These are phyloP conservation scores for Macrotyloma uniflorum DNA, from an alignment of 306 rosid genomes.

Conservation along the genomic window DNA sequence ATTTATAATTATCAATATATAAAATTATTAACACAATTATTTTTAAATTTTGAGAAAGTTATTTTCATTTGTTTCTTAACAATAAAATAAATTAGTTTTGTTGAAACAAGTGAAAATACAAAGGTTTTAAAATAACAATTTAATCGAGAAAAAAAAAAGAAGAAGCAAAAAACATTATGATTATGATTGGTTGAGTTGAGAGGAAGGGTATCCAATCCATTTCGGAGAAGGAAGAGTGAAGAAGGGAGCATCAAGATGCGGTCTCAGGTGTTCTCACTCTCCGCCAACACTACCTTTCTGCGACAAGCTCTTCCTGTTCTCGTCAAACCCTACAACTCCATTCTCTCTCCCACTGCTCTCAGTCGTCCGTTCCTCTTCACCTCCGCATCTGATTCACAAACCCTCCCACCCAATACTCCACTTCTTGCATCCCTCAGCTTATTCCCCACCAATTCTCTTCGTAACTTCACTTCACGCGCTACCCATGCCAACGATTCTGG, in stretches of 20 bases:
- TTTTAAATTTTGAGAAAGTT: too few relatives aligned
- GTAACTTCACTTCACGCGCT: conserved; percentile 57
- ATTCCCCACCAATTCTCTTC: conserved; percentile 24
- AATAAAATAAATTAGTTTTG: too few relatives aligned
- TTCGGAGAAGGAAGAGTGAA: not conserved
- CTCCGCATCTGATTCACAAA: conserved; percentile 14
- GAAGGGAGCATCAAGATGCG: conserved; percentile 37
- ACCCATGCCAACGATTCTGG: conserved; percentile 65
- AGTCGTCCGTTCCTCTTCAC: not conserved
- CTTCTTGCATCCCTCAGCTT: not conserved
- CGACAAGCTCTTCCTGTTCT: conserved; percentile 47
- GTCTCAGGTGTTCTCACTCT: conserved; percentile 31
- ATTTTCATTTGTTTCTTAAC: too few relatives aligned
- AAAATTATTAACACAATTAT: too few relatives aligned
- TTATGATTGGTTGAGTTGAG: too few relatives aligned
- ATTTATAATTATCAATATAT: too few relatives aligned
- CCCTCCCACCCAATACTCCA: not conserved
- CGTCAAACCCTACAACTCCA: conserved; percentile 30
- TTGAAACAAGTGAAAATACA: too few relatives aligned
- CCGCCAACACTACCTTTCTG: conserved; percentile 42
- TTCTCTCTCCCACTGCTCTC: conserved; percentile 19
- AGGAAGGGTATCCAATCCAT: not conserved
- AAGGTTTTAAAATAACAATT: too few relatives aligned
- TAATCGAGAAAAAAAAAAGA: too few relatives aligned
- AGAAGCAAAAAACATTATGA: too few relatives aligned